Base-by-base conservation (phyloP, 1,284 basidiomycete species). In the Irpex rosettiformis region DNA sequence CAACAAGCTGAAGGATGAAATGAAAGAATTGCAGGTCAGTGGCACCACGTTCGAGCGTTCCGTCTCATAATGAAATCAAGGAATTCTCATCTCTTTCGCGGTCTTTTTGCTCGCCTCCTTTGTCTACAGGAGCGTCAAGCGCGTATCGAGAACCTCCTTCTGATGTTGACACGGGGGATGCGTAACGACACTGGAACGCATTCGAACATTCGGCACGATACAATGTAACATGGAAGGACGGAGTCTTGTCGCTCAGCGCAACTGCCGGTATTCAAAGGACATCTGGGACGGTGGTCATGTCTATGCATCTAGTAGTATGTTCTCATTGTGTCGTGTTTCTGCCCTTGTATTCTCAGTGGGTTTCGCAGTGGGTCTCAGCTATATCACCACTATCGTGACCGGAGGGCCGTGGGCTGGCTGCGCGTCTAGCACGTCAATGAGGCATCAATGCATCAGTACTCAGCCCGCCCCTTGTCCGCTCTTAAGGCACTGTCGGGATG, bases 1-100 rank as follows among this genome's bases (percentile, higher is more conserved):
- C 28, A 78, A 81, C 40, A 78, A 72, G 62, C 73, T 93, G 54
- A 85, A 83, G 70, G 86, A 88, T 4, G 89, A 93, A 69, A 88
- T 92, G 81, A 89, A 85, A 68, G 89, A 92, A 67, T 72, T 92
- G 51, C 88, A 90, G 78, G 88, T 88, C 56, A 57, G 79, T 62
- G 10, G 2, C 22, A 18, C 43, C 21, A 7, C 43, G n/a, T 22
- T 37, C 21, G 42, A 7, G 43, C 21, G 27, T 33, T 27, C 16
- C 16, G 42, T 21, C 30, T 30, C 51, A 54, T 45, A 45, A 45
- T 45, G 43, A 42, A 40, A 48, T 45, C 24, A 56, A 27, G 48
- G 24, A 11, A 11, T 3, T 18, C 40, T 37, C 5, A 33, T n/a
- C n/a, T n/a, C n/a, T n/a, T n/a, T n/a, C n/a, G n/a, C n/a, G n/a